These are phyloP conservation scores for Eucalyptus regnans DNA, from an alignment of 345 rosid genomes.

Conservation along the genomic window DNA sequence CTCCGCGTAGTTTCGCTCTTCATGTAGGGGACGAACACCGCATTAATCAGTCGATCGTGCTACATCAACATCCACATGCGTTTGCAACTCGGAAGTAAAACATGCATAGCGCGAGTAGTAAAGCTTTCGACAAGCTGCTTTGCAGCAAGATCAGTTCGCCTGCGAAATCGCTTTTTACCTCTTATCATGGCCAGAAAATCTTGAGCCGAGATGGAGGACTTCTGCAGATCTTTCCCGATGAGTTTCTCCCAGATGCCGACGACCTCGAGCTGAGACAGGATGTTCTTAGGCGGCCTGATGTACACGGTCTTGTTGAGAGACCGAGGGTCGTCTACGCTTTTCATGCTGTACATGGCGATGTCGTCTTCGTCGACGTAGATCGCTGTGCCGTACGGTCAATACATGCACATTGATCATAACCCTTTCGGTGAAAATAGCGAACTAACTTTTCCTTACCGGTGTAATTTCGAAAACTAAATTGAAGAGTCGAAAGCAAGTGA, in stretches of 20 bases:
- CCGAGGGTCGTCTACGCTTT: conserved; percentile 26
- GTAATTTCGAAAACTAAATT: not conserved
- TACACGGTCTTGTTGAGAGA: conserved; percentile 37
- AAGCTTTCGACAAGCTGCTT: not conserved
- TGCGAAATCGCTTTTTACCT: conserved; percentile 3
- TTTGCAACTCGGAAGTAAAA: not conserved
- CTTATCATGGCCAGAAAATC: conserved; percentile 25
- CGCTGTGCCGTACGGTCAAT: conserved; percentile 1
- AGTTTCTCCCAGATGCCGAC: conserved; percentile 44
- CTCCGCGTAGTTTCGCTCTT: conserved; percentile 10
- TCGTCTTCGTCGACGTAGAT: conserved; percentile 52
- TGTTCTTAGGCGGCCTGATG: conserved; percentile 31
- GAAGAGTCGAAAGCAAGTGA: not conserved
- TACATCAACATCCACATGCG: not conserved
- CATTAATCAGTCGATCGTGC: not conserved
- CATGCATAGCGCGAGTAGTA: not conserved
- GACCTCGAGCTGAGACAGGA: conserved; percentile 36
- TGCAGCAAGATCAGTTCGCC: not conserved
- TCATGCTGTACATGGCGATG: conserved; percentile 31
- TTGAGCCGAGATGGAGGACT: conserved; percentile 24
- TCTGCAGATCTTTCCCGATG: conserved; percentile 31
- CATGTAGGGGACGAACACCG: not conserved
- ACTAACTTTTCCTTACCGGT: not conserved
- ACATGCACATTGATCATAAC: not conserved
- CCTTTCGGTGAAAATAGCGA: not conserved